These are phyloP conservation scores for Magnolia kwangsiensis DNA, from an alignment of 164 flowering plant genomes.

Conservation along the genomic window DNA sequence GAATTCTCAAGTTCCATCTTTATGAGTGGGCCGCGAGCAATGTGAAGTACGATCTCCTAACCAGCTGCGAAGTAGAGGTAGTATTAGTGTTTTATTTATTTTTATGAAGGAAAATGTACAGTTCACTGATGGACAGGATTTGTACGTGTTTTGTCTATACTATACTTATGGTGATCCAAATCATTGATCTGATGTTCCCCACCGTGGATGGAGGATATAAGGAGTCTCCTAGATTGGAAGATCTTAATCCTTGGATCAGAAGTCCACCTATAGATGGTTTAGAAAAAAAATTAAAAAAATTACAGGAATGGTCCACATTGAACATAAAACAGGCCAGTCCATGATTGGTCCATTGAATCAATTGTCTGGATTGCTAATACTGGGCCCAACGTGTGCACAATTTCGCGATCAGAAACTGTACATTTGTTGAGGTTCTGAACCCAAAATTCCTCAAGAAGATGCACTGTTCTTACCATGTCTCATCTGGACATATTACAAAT, in stretches of 20 bases:
- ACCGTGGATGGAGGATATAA: not conserved
- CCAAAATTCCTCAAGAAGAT: not conserved
- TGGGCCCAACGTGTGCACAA: not conserved
- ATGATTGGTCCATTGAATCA: not conserved
- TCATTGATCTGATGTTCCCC: not conserved
- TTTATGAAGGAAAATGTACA: not conserved
- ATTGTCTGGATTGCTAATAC: not conserved
- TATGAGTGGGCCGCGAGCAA: conserved; percentile 59
- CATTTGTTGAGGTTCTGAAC: not conserved
- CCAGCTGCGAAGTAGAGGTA: conserved; percentile 93
- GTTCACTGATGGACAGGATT: too few relatives aligned
- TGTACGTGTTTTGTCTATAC: too few relatives aligned
- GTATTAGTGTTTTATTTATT: not conserved
- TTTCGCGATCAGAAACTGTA: not conserved
- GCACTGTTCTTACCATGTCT: not conserved
- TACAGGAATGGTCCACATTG: not conserved
- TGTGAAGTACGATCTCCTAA: conserved; percentile 66
- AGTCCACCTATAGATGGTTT: not conserved
- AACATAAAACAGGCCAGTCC: not conserved
- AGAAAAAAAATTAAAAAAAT: too few relatives aligned
- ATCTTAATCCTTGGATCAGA: not conserved
- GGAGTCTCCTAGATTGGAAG: not conserved
- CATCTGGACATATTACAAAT: not conserved
- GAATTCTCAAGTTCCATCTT: conserved; percentile 61
- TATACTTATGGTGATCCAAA: not conserved